Conservation (phyloP, 2,329 filamentous ascomycete genomes). For the Hypoxylon rubiginosum region DNA sequence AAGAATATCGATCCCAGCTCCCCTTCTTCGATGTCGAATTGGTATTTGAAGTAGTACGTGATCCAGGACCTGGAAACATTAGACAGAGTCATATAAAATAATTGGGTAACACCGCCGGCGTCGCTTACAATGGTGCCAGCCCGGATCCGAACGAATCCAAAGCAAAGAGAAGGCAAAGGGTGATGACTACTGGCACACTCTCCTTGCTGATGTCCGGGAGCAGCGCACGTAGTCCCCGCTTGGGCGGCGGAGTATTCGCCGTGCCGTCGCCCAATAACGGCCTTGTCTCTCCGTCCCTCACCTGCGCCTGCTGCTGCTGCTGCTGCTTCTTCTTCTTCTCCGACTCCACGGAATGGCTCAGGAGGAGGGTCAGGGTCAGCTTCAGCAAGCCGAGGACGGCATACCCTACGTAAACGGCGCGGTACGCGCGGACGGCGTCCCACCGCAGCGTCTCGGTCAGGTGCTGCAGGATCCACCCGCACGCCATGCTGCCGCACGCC, state of each 20-base stretch:
- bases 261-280: slow-evolving; percentile 39
- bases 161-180: slow-evolving; percentile 70
- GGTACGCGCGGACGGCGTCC: slow-evolving; percentile 44
- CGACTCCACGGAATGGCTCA: slow-evolving; percentile 57
- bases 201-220: slow-evolving; percentile 65
- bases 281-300: slow-evolving; percentile 35
- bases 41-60: slow-evolving; percentile 67
- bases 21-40: slow-evolving; percentile 63
- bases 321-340: slow-evolving; percentile 44
- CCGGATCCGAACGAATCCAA: slow-evolving; percentile 67
- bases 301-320: slow-evolving; percentile 29
- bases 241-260: slow-evolving; percentile 9
- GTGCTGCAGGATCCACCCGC: slow-evolving; percentile 70
- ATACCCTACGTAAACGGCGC: slow-evolving; percentile 68
- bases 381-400: slow-evolving; percentile 70
- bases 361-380: slow-evolving; percentile 62
- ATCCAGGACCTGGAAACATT: slow-evolving; percentile 67
- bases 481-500: slow-evolving; percentile 68
- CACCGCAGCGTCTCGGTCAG: slow-evolving; percentile 55
- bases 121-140: slow-evolving; percentile 72
- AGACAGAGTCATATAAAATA: slow-evolving; percentile 44
- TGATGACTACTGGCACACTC: slow-evolving; percentile 64
- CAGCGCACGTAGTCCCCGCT: slow-evolving; percentile 49
- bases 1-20: slow-evolving; percentile 69
- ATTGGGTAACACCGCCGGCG: slow-evolving; percentile 55